These are phyloP conservation scores for Penicillium sp. DNA, from an alignment of 2,329 filamentous ascomycete genomes.

Conservation along the genomic window DNA sequence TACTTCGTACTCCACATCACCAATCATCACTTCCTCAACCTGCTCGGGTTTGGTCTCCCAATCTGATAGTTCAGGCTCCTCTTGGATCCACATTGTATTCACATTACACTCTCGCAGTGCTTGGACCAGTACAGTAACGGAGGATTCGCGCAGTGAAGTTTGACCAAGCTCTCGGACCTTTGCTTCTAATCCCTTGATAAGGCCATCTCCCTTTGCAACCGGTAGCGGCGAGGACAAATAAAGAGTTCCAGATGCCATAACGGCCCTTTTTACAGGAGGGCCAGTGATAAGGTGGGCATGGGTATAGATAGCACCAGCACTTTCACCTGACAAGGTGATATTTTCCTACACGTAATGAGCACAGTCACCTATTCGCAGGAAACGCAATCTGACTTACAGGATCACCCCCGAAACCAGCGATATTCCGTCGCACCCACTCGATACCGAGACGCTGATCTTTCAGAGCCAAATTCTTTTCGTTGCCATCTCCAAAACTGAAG, in stretches of 20 bases:
- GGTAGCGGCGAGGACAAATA: constrained; percentile 46
- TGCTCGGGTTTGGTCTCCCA: constrained; percentile 39
- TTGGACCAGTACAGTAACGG: constrained; percentile 33
- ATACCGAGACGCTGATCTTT: constrained; percentile 38
- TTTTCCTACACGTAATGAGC: constrained; percentile 26
- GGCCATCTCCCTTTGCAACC: constrained; percentile 28
- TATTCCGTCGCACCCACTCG: constrained; percentile 42
- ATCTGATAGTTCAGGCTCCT: constrained; percentile 34
- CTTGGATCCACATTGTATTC: constrained; percentile 45
- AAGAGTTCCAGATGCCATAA: constrained; percentile 46
- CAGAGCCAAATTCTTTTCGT: constrained; percentile 42
- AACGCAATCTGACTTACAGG: constrained; percentile 24
- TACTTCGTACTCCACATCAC: constrained; percentile 47
- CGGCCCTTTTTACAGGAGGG: constrained; percentile 32
- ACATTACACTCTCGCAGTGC: constrained; percentile 39
- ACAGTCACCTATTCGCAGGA: not conserved
- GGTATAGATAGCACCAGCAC: constrained; percentile 47
- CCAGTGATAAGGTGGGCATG: constrained; percentile 44
- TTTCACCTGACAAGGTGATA: constrained; percentile 48
- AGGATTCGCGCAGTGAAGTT: constrained; percentile 30
- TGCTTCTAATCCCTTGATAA: constrained; percentile 31
- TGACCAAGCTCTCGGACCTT: constrained; percentile 29
- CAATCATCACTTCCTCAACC: constrained; percentile 41
- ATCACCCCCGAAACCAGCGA: constrained; percentile 42
- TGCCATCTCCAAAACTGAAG: constrained; percentile 47